A percentile compares a stretch with the other conserved stretches of the same genome.
phyloP scores from a whole-genome alignment of 345 rosid genomes.

The Brassica rapa region DNA sequence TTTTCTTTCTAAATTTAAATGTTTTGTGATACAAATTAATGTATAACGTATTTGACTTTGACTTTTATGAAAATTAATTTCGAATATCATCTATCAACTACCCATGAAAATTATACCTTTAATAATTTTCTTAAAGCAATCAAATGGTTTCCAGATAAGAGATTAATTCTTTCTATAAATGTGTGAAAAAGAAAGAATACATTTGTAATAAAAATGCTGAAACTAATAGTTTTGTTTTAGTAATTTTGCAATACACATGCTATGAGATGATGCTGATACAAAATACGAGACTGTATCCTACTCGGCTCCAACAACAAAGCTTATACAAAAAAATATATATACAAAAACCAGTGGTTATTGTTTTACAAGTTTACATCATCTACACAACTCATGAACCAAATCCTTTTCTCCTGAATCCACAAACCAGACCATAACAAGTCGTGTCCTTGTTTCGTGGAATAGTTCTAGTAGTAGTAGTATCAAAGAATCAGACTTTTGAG shows the following conservation, averaged over 20 bases:
- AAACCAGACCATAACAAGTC: slow-evolving; percentile 15
- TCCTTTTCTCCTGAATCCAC: slow-evolving; percentile 29
- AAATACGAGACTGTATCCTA: slow-evolving; percentile 4
- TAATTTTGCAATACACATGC: neutral
- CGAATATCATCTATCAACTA: slow-evolving; percentile 6
- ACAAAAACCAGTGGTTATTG: slow-evolving; percentile 20
- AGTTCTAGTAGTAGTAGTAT: neutral
- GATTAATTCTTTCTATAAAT: neutral
- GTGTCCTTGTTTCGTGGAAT: slow-evolving; percentile 21
- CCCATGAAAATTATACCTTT: neutral
- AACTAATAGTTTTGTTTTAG: neutral
- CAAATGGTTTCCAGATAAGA: neutral
- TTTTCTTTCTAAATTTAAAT: slow-evolving; percentile 8
- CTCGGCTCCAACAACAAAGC: slow-evolving; percentile 6
- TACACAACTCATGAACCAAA: slow-evolving; percentile 29
- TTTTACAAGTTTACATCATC: slow-evolving; percentile 36
- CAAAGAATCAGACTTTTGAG: slow-evolving; percentile 33
- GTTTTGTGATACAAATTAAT: slow-evolving; percentile 16
- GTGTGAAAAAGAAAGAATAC: neutral
- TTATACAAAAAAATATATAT: slow-evolving; percentile 16
- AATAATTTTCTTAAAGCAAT: neutral
- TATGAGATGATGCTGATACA: neutral
- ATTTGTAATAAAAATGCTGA: neutral
- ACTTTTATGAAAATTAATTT: slow-evolving; percentile 5
- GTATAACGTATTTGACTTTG: slow-evolving; percentile 26